Conservation (phyloP, 2,329 filamentous ascomycete species). For the Phyllosticta citrichinensis region DNA sequence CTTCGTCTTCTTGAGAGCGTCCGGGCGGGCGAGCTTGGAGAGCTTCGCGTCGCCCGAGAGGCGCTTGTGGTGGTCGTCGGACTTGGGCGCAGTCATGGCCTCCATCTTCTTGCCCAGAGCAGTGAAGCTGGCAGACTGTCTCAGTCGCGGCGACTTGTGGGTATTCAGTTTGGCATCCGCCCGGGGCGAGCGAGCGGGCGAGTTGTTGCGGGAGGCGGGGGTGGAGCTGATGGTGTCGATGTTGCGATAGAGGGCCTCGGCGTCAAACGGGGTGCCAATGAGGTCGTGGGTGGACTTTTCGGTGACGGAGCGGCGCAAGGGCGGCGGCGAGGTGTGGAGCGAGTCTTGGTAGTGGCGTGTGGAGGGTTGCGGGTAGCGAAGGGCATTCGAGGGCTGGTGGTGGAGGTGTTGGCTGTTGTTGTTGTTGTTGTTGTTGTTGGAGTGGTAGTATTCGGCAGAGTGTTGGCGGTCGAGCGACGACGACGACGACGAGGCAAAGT, state of each 20-base stretch:
- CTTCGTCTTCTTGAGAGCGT: slow-evolving; percentile 30
- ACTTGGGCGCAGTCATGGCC: slow-evolving; percentile 21
- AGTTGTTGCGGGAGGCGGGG: slow-evolving; percentile 15
- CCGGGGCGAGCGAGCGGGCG: slow-evolving; percentile 21
- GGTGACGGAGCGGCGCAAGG: slow-evolving; percentile 17
- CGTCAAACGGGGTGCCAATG: slow-evolving; percentile 32
- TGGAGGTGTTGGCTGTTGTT: too few species aligned
- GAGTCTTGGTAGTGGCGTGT: not conserved
- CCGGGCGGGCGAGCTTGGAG: slow-evolving; percentile 22
- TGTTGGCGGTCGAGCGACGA: slow-evolving; percentile 12
- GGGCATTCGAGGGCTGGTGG: not conserved
- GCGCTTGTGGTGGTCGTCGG: slow-evolving; percentile 25
- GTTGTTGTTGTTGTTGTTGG: too few species aligned
- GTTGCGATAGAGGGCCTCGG: slow-evolving; percentile 26
- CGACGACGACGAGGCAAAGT: slow-evolving; percentile 9
- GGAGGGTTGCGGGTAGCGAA: not conserved
- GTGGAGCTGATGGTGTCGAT: slow-evolving; percentile 21
- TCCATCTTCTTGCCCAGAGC: slow-evolving; percentile 36
- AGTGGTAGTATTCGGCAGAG: not conserved
- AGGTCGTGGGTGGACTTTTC: slow-evolving; percentile 25
- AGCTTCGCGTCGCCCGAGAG: slow-evolving; percentile 29
- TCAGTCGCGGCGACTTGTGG: slow-evolving; percentile 20
- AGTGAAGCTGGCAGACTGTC: slow-evolving; percentile 33
- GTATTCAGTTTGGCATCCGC: slow-evolving; percentile 17
- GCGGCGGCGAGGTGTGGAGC: not conserved